Conservation (phyloP, 345 rosid species). For the Moringa oleifera region DNA sequence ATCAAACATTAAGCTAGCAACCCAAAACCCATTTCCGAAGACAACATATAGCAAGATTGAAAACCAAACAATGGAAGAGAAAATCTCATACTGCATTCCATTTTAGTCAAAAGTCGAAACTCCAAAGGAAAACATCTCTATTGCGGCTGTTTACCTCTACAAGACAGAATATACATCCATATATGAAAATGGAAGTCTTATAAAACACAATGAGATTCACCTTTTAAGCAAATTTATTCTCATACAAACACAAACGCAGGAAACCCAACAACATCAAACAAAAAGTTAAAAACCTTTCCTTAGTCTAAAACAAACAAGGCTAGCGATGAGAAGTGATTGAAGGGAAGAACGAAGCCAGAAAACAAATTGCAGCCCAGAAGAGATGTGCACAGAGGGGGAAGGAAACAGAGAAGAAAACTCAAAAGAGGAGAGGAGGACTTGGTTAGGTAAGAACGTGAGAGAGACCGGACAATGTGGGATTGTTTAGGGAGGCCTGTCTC, state of each 20-base stretch:
- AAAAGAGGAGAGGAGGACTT: slow-evolving; percentile 13
- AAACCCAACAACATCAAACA: neutral
- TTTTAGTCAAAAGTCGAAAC: no score
- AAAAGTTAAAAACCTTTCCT: slow-evolving; percentile 8
- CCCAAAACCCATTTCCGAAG: no score
- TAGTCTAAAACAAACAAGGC: slow-evolving; percentile 11
- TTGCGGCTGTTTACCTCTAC: no score
- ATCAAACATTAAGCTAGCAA: no score
- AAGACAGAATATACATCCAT: no score
- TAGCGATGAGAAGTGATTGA: slow-evolving; percentile 6
- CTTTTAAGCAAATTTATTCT: neutral
- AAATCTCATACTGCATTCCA: no score
- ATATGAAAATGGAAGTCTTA: no score
- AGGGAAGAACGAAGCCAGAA: slow-evolving; percentile 10
- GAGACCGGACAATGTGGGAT: slow-evolving; percentile 33
- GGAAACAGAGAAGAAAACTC: slow-evolving; percentile 1
- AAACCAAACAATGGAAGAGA: no score
- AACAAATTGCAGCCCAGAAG: slow-evolving; percentile 13
- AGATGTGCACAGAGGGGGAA: neutral
- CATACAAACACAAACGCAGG: neutral
- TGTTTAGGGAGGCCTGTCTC: neutral
- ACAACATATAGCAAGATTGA: no score
- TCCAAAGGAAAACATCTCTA: no score
- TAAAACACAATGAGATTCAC: neutral
- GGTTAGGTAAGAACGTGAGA: slow-evolving; percentile 36